Evolutionary conservation across 108 stramenopile species (phyloP), one percentile per base, ranked within the genome.

Genomic region (Stephanodiscus minutulus): DNA sequence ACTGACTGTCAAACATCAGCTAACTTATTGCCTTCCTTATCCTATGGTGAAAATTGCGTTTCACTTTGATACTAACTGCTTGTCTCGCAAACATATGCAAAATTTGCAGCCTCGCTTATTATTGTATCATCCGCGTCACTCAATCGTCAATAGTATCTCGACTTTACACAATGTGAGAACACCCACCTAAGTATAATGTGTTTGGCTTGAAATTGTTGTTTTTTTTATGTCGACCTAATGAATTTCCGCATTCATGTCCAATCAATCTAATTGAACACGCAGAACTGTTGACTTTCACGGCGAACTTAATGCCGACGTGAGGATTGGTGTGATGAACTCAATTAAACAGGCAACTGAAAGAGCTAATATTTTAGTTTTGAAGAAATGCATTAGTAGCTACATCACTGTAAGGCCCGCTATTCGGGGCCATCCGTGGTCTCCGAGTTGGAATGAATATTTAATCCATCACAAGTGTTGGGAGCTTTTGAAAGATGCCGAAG

Each of bases 381-480:
- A 70, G 18, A 86, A 82, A 66, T 64, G 71, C 44, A 86, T 92
- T 39, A 83, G 76, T 58, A 70, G 83, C 15, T 82, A 67, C 66
- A 66, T 92, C 5, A 72, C 82, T 28, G 72, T 79, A 3, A 72
- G 71, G 20, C 68, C 77, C 18, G 29, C 60, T 28, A 47, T 36
- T 37, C 43, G 29, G 35, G n/a, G 52, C 15, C 9, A 27, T 28
- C 18, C 39, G 20, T 69, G 79, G 68, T 55, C 63, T 11, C 80
- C 74, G 18, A 36, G 56, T 9, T 74, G 64, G 54, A 57, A 70
- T 2, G 84, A 86, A 49, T 74, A 83, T 67, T 81, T 88, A 35
- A 68, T 77, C 20, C 84, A 90, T 53, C 83, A 86, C 58, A 87
- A 87, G 36, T 72, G 61, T 35, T 93, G 92, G 92, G 71, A 87